Conservation (phyloP, 257 asterid genomes). For the Osmanthus fragrans region DNA sequence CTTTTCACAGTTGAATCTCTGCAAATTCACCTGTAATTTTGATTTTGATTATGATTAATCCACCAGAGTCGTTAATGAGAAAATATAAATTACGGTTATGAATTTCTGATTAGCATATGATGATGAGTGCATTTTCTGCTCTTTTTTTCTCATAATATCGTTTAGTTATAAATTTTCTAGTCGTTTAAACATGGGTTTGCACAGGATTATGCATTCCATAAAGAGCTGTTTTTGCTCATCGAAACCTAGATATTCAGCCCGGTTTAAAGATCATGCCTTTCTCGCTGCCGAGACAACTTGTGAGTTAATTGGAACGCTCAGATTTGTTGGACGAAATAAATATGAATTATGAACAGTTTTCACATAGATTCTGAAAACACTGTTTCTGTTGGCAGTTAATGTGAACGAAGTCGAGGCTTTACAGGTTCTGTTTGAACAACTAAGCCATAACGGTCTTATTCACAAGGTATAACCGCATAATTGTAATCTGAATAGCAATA, state of each 20-base stretch:
- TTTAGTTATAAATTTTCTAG: neutral
- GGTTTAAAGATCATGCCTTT: slow-evolving; percentile 36
- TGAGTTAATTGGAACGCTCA: slow-evolving; percentile 37
- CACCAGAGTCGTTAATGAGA: neutral
- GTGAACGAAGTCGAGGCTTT: slow-evolving; percentile 91
- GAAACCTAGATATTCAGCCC: slow-evolving; percentile 34
- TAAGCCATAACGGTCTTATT: slow-evolving; percentile 77
- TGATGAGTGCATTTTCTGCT: neutral
- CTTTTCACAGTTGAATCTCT: neutral
- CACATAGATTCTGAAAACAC: slow-evolving; percentile 13
- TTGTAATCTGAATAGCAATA: neutral
- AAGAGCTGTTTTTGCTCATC: slow-evolving; percentile 51
- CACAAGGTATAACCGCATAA: slow-evolving; percentile 55
- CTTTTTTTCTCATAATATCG: neutral
- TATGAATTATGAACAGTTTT: neutral
- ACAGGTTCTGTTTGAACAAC: slow-evolving; percentile 50
- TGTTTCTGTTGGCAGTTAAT: slow-evolving; percentile 53
- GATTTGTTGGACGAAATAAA: neutral
- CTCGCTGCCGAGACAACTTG: slow-evolving; percentile 82
- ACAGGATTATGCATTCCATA: slow-evolving; percentile 40
- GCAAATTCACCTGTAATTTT: neutral
- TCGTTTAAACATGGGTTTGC: neutral
- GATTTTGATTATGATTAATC: neutral
- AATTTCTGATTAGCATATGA: too few relatives aligned
- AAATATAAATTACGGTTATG: neutral